These are phyloP conservation scores for Podaxis sp. DNA, from an alignment of 768 basidiomycete species.

Conservation along the genomic window DNA sequence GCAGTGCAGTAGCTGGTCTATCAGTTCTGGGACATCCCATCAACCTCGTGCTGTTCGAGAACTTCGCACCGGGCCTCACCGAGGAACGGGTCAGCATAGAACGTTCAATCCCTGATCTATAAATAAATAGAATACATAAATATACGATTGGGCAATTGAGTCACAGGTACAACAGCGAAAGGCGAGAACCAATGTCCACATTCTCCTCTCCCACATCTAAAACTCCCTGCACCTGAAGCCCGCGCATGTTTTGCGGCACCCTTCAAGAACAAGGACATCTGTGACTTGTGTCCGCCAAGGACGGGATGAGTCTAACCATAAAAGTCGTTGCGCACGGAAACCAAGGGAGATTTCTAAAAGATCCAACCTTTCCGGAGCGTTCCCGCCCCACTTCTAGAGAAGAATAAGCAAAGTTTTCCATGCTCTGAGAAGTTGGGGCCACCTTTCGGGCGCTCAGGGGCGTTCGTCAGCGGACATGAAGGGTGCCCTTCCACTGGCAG, in stretches of 20 bases:
- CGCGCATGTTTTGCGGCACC: background rate
- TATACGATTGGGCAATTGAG: conserved; percentile 1
- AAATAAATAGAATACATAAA: conserved; percentile 10
- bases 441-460: conserved; percentile 7
- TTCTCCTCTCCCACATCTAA: conserved; percentile 5
- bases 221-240: conserved; percentile 7
- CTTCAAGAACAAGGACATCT: background rate
- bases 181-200: background rate
- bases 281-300: background rate
- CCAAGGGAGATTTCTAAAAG: background rate
- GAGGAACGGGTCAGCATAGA: background rate
- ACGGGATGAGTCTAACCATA: background rate
- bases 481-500: conserved; percentile 16
- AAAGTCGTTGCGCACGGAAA: background rate
- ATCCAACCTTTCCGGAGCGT: background rate
- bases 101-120: conserved; percentile 1
- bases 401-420: background rate
- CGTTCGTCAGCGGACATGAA: conserved; percentile 10
- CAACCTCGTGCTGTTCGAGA: background rate
- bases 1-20: background rate
- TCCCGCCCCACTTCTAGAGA: background rate
- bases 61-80: background rate
- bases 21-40: background rate
- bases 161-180: background rate
- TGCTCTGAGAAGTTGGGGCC: background rate